Base-by-base conservation (phyloP, 1,139 yeast genomes). In the Pichia sp. region DNA sequence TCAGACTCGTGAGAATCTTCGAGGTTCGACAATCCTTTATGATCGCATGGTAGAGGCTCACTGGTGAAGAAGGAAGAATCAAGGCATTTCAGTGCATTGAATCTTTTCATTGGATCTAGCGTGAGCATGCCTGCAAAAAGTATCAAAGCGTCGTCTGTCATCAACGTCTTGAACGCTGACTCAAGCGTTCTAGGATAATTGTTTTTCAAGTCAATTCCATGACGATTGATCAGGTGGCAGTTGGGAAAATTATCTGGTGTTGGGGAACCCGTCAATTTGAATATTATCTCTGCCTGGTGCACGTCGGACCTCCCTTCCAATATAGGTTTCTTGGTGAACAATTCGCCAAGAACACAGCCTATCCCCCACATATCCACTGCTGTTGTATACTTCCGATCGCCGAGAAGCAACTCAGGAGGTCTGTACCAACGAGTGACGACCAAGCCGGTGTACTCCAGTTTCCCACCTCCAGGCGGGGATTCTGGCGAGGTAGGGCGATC, bases 391-490 rank as follows among this genome's bases (percentile, higher is more conserved):
- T 78, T 74, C 56, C 86, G 74, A 60, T 90, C 96, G 1, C 97
- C 97, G 50, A 93, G 70, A 23, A 93, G 76, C 22, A 93, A 75
- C 67, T 93, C 97, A 0, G 98, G 99, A 0, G 99, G 95, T 54
- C 99, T 75, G 68, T 95, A 93, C 99, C 99, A 93, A 61, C 99
- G 73, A 0, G 99, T 93, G 23, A 93, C 98, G 3, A 93, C 99
- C 56, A 90, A 77, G 3, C 89, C 91, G 0, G 99, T 95, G 64
- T 93, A 90, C 46, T 80, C 79, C 21, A 83, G 74, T 26, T 79
- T 81, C 0, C 96, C 95, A 1, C 96, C 95, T 23, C 89, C 89
- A 0, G 83, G 83, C 0, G 77, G 78, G 1, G 62, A 56, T 4
- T 56, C 44, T 1, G 74, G 71, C 8, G 60, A 73, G 0, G 95